A percentile compares a stretch with the other conserved stretches of the same genome.
These are phyloP conservation scores for Sugiyamaella japonica DNA, from an alignment of 1,139 yeast genomes.

Conservation along the genomic window DNA sequence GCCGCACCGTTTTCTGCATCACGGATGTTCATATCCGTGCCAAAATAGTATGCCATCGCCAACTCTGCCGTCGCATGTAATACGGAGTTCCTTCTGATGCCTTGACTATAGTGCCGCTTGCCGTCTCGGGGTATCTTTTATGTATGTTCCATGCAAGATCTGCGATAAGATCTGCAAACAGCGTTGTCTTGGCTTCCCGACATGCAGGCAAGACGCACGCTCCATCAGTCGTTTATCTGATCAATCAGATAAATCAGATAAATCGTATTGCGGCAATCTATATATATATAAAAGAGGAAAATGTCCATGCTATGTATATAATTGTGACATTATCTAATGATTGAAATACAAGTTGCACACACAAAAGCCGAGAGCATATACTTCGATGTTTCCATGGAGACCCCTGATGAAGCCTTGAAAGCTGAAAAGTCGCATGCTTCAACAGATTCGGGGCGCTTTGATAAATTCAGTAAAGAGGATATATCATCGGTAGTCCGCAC, in stretches of 20 bases:
- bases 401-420: neutral
- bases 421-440: neutral
- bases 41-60: too few species aligned
- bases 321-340: neutral
- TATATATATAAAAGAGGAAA: neutral
- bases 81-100: too few species aligned
- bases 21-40: too few species aligned
- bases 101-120: neutral
- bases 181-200: neutral
- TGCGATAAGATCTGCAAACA: neutral
- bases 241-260: neutral
- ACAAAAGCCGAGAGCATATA: neutral
- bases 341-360: neutral
- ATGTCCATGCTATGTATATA: neutral
- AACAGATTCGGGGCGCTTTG: neutral
- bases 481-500: slow-evolving; percentile 19
- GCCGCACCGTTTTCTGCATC: too few species aligned
- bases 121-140: neutral
- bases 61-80: too few species aligned
- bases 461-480: slow-evolving; percentile 16
- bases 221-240: neutral
- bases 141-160: neutral
- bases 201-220: neutral
- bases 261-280: neutral
- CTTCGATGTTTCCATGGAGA: neutral